These are phyloP conservation scores for Phytophthora aleatoria DNA, from an alignment of 352 stramenopile genomes.

Conservation along the genomic window DNA sequence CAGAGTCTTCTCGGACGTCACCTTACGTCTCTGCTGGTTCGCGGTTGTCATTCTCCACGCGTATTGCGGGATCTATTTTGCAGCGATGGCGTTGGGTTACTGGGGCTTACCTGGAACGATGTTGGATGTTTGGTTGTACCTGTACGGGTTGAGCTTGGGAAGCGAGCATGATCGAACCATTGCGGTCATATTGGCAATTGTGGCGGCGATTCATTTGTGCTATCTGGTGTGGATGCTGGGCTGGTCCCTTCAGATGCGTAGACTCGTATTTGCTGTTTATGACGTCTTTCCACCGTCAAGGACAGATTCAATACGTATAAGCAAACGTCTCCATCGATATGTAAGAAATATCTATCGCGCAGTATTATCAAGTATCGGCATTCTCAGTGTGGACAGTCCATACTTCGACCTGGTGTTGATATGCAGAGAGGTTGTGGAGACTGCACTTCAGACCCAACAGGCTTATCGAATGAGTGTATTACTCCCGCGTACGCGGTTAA, in stretches of 20 bases:
- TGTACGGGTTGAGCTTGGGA: constrained; percentile 9
- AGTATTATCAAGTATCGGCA: constrained; percentile 5
- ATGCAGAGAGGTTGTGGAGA: constrained; percentile 24
- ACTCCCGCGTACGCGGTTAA: constrained; percentile 18
- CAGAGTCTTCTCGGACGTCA: neutral
- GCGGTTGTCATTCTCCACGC: constrained; percentile 2
- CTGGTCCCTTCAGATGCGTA: constrained; percentile 17
- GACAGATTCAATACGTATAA: neutral
- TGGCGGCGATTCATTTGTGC: constrained; percentile 10
- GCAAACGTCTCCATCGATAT: neutral
- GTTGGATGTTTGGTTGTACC: constrained; percentile 8
- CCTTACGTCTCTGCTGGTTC: constrained; percentile 2
- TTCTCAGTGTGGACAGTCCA: constrained; percentile 19
- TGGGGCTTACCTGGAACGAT: constrained; percentile 5
- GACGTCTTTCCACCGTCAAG: constrained; percentile 10
- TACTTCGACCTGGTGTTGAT: constrained; percentile 26
- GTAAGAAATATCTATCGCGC: neutral
- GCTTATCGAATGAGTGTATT: constrained; percentile 33
- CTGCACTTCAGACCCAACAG: constrained; percentile 23
- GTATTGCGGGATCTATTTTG: constrained; percentile 9
- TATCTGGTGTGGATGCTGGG: constrained; percentile 20
- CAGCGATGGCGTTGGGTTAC: neutral
- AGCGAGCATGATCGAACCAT: constrained; percentile 6
- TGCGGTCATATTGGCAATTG: constrained; percentile 1
- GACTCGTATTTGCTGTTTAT: constrained; percentile 21